Evolutionary conservation across 2,329 filamentous ascomycete species (phyloP).

Genomic region (Ramichloridium luteum): DNA sequence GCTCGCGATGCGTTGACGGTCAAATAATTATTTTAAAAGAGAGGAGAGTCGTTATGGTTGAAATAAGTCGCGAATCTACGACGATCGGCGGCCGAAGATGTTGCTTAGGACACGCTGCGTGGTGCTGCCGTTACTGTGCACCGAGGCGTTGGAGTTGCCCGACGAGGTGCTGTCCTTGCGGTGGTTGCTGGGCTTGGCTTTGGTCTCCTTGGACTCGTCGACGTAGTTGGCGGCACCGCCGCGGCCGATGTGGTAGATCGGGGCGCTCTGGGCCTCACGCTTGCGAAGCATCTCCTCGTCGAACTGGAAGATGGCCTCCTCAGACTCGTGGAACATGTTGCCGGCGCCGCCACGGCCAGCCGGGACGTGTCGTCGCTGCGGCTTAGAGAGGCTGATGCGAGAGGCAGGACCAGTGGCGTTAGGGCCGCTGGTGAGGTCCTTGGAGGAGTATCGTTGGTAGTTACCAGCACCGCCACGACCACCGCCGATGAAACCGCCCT

Average conservation of each 20-base stretch:
- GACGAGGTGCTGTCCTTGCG: constrained; percentile 9
- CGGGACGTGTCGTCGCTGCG: constrained; percentile 42
- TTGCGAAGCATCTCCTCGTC: constrained; percentile 52
- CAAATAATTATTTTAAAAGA: constrained; percentile 5
- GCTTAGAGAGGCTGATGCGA: constrained; percentile 35
- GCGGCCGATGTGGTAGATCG: constrained; percentile 52
- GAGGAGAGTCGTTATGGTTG: constrained; percentile 3
- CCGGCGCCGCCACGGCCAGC: constrained; percentile 47
- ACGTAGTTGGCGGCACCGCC: constrained; percentile 47
- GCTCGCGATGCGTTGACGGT: constrained; percentile 8
- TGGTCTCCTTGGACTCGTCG: constrained; percentile 25
- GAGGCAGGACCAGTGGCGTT: constrained; percentile 37
- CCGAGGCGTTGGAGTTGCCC: constrained; percentile 9
- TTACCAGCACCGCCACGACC: constrained; percentile 50
- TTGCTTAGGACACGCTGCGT: constrained; percentile 2
- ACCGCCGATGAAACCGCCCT: constrained; percentile 35
- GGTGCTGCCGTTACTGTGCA: neutral
- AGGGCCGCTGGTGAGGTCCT: constrained; percentile 39
- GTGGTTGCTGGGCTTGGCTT: constrained; percentile 8
- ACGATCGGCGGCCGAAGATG: constrained; percentile 15
- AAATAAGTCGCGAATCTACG: constrained; percentile 5
- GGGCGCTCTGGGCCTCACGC: constrained; percentile 34
- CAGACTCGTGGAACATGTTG: constrained; percentile 42
- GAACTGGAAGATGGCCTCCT: constrained; percentile 54
- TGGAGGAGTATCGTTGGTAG: constrained; percentile 41